Base-by-base conservation (phyloP, 1,139 yeast genomes). In the Suhomyces atakaporum region DNA sequence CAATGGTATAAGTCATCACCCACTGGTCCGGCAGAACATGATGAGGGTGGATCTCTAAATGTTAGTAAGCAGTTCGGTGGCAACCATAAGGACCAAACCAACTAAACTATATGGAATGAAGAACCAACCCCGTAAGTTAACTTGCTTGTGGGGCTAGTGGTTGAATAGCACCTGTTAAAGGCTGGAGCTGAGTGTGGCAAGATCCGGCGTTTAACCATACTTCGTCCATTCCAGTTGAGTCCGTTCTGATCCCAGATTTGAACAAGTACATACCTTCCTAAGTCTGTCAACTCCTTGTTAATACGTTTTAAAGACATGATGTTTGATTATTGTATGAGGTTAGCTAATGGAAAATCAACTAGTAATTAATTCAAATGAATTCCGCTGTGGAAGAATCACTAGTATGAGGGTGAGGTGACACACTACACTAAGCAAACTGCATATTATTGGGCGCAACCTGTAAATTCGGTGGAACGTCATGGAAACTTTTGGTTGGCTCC, bases 21-120 rank as follows among this genome's bases (percentile, higher is more conserved):
- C 35, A 88, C 95, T 55, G 99, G 99, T 35, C 98, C 99, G 8
- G 98, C 98, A 27, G 97, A 89, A 69, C 98, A 94, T 34, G 97
- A 89, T 43, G 97, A 87, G 58, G 98, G 98, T 49, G 98, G 99
- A 64, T 92, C 99, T 77, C 96, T 87, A 48, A 10, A 26, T 4
- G 36, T 33, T 33, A 33, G 36, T 33, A 33, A 11, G 20, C 20
- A 8, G 8, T 6, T 8, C 20, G 20, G 20, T 18, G 20, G 20
- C 20, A 18, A 18, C 20, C 5, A 18, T 18, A 18, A n/a, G n/a
- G n/a, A n/a, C n/a, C n/a, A n/a, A n/a, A n/a, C n/a, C n/a, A n/a
- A n/a, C n/a, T n/a, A n/a, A n/a, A n/a, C n/a, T n/a, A n/a, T n/a
- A n/a, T n/a, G n/a, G n/a, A n/a, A n/a, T n/a, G n/a, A n/a, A n/a